Conservation (phyloP, 2,329 filamentous ascomycete species). For the Malbranchea cinnamomea region DNA sequence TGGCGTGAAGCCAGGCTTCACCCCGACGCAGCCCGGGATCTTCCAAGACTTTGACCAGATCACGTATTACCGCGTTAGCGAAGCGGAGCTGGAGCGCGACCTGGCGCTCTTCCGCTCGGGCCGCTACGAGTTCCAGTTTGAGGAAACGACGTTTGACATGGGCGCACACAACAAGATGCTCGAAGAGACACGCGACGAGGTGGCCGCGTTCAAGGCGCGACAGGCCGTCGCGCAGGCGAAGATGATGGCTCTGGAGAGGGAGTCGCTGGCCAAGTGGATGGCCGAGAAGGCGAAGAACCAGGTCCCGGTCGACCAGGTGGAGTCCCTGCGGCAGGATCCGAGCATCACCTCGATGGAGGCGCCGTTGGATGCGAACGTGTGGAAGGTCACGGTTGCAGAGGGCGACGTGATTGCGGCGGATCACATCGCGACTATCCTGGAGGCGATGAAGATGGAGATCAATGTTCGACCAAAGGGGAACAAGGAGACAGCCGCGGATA, state of each 20-base stretch:
- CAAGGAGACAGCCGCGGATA: constrained; percentile 12
- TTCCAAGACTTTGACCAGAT: constrained; percentile 44
- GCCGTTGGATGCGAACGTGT: constrained; percentile 37
- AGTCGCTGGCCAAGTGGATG: constrained; percentile 22
- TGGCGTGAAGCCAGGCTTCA: constrained; percentile 37
- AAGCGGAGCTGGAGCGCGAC: constrained; percentile 36
- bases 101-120: constrained; percentile 36
- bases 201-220: constrained; percentile 28
- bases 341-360: constrained; percentile 25
- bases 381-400: constrained; percentile 34
- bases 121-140: constrained; percentile 36
- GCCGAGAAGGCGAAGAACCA: constrained; percentile 33
- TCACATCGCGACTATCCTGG: constrained; percentile 33
- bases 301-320: constrained; percentile 35
- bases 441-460: constrained; percentile 46
- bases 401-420: constrained; percentile 29
- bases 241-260: constrained; percentile 24
- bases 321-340: constrained; percentile 32
- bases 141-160: constrained; percentile 40
- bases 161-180: constrained; percentile 38
- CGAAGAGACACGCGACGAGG: constrained; percentile 32
- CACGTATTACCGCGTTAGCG: constrained; percentile 38
- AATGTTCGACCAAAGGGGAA: constrained; percentile 22
- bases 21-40: constrained; percentile 34
- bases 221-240: constrained; percentile 35